Evolutionary conservation across 192 early-diverging fungal genomes (phyloP).

Genomic region (Diversispora epigaea): DNA sequence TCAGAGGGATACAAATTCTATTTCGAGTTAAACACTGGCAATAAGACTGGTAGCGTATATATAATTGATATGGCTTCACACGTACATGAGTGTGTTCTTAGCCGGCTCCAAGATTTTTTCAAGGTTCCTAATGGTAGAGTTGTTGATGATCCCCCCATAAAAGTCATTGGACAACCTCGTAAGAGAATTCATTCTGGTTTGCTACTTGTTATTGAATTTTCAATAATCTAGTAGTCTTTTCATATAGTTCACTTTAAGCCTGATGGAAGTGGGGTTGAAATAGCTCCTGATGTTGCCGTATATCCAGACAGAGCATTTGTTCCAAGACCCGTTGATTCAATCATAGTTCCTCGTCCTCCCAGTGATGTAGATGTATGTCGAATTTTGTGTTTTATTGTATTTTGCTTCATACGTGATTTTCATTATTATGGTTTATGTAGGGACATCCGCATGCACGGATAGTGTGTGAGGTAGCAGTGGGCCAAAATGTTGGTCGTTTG

Average conservation of each 20-base stretch:
- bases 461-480: conserved; percentile 16
- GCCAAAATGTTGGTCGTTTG: not conserved
- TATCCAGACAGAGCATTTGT: not conserved
- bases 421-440: conserved; percentile 26
- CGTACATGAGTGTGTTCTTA: not conserved
- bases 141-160: conserved; percentile 8
- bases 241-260: conserved; percentile 3
- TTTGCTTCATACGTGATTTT: not conserved
- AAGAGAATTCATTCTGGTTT: conserved; percentile 14
- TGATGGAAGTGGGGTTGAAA: not conserved
- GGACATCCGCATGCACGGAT: conserved; percentile 24
- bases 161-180: not conserved
- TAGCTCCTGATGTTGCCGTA: not conserved
- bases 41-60: conserved; percentile 9
- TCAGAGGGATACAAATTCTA: conserved; percentile 10
- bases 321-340: conserved; percentile 9
- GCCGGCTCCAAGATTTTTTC: not conserved
- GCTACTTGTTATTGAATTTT: conserved; percentile 16
- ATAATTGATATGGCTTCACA: conserved; percentile 3
- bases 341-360: conserved; percentile 9
- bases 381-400: conserved; percentile 24
- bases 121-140: not conserved
- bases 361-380: conserved; percentile 8
- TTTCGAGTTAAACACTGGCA: not conserved
- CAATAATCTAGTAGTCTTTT: conserved; percentile 19